phyloP scores from a whole-genome alignment of 805 yeast species.

The Wilhelminamyces savonicus region DNA sequence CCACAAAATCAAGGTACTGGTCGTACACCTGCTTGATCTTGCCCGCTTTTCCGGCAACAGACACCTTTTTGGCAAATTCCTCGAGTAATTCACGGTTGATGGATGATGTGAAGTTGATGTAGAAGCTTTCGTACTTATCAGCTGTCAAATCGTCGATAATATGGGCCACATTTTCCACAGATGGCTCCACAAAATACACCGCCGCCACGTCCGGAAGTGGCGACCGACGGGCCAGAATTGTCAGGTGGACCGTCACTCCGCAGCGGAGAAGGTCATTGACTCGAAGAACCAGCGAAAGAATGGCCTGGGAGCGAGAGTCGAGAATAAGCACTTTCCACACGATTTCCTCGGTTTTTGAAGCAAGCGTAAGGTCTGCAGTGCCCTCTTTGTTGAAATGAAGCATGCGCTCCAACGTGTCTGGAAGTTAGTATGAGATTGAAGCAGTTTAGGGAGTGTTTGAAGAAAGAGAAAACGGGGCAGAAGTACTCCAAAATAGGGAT shows the following conservation, averaged over 20 bases:
- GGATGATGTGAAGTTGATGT: conserved; percentile 81
- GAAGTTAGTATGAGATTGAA: too few relatives aligned
- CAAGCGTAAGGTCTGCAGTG: conserved; percentile 46
- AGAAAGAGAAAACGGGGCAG: too few relatives aligned
- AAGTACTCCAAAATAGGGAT: too few relatives aligned
- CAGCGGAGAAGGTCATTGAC: conserved; percentile 85
- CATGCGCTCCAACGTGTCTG: conserved; percentile 60
- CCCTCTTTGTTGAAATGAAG: conserved; percentile 70
- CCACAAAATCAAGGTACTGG: conserved; percentile 87
- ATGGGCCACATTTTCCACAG: conserved; percentile 60
- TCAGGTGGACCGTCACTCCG: conserved; percentile 87
- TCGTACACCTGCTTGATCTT: conserved; percentile 86
- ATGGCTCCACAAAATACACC: conserved; percentile 86
- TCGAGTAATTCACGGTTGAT: conserved; percentile 76
- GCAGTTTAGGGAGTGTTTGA: too few relatives aligned
- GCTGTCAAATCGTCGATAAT: conserved; percentile 68
- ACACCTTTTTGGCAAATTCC: conserved; percentile 79
- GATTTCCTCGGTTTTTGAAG: conserved; percentile 57
- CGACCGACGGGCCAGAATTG: conserved; percentile 67
- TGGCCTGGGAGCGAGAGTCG: conserved; percentile 75
- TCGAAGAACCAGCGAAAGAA: conserved; percentile 84
- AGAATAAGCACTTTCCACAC: conserved; percentile 89
- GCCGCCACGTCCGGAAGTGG: conserved; percentile 92
- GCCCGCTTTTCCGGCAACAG: conserved; percentile 61
- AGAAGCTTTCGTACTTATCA: conserved; percentile 73